Evolutionary conservation across 768 basidiomycete genomes (phyloP), one percentile per base, ranked within the genome.

Genomic region (Lactarius akahatsu): DNA sequence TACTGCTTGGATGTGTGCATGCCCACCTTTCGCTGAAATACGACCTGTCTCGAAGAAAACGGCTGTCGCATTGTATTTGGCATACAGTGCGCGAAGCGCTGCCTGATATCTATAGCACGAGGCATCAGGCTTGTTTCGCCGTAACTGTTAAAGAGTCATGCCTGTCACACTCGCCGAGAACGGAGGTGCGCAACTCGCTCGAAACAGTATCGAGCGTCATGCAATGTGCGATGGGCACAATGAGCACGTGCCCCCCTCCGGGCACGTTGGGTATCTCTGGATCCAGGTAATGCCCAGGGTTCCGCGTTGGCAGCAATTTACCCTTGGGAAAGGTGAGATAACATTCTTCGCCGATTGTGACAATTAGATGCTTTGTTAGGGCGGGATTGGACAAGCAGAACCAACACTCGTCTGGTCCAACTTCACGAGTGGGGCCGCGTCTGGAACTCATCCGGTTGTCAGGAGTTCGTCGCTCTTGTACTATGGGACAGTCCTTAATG

Each of bases 321-420:
- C 97, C 97, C 75, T 97, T 98, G 0, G 97, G 92, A n/a, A 98
- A 79, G 0, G 97, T 96, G 58, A 98, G 78, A 78, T 99, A 99
- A 73, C 92, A 94, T 76, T 99, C 97, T 7, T 82, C 76, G 16
- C 96, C 97, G 73, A 99, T 97, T 0, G 92, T 88, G 38, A 95
- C 92, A 69, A 99, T 96, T 69, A 98, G 86, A 73, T 98, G 93
- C 78, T 98, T 99, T 65, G 92, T 89, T 45, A 98, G 81, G 71
- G 86, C 88, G 1, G 96, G 96, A 74, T 98, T 98, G 50, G 94
- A 96, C 61, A 99, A 77, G 76, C 97, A 99, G 79, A 99, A 98
- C 96, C 96, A 98, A 77, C 96, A 98, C 75, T 95, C 92, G 63
- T 91, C 91, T 70, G 94, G 90, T 65, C 81, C 85, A 62, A 96